Evolutionary conservation across 2,329 filamentous ascomycete species (phyloP).

Genomic region (Triangularia verruculosa): DNA sequence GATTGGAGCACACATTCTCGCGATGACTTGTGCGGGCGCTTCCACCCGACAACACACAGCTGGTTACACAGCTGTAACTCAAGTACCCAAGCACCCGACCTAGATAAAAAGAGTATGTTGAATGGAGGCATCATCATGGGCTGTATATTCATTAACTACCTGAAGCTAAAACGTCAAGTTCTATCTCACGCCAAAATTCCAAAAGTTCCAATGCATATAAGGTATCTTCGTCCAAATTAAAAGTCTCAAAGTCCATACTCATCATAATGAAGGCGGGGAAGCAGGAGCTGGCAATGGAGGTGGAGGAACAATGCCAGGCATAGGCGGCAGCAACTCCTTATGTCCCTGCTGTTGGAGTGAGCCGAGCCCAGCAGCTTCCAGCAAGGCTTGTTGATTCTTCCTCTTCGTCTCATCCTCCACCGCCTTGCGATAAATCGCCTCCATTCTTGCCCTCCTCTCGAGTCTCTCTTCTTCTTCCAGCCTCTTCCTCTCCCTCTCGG

Average conservation of each 20-base stretch:
- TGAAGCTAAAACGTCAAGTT: background rate
- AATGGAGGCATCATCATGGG: too few species aligned
- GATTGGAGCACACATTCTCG: background rate
- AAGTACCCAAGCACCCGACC: too few species aligned
- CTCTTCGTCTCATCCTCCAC: background rate
- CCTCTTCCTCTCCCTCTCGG: conserved; percentile 32
- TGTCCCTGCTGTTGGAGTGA: background rate
- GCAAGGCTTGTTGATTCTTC: background rate
- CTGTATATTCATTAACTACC: too few species aligned
- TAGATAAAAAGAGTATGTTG: too few species aligned
- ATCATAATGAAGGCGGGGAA: background rate
- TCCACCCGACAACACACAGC: too few species aligned
- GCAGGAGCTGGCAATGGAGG: background rate
- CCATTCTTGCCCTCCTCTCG: conserved; percentile 18
- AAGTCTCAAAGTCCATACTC: too few species aligned
- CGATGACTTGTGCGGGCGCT: too few species aligned
- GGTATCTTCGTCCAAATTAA: background rate
- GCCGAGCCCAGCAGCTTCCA: background rate
- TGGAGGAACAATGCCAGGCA: background rate
- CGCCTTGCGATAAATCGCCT: background rate
- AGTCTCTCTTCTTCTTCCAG: conserved; percentile 17
- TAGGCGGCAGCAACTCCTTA: background rate
- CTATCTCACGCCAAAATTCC: background rate
- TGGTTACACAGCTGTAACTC: too few species aligned
- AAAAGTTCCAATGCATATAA: background rate